These are phyloP conservation scores for Diaporthe ampelina DNA, from an alignment of 2,329 filamentous ascomycete genomes.

Conservation along the genomic window DNA sequence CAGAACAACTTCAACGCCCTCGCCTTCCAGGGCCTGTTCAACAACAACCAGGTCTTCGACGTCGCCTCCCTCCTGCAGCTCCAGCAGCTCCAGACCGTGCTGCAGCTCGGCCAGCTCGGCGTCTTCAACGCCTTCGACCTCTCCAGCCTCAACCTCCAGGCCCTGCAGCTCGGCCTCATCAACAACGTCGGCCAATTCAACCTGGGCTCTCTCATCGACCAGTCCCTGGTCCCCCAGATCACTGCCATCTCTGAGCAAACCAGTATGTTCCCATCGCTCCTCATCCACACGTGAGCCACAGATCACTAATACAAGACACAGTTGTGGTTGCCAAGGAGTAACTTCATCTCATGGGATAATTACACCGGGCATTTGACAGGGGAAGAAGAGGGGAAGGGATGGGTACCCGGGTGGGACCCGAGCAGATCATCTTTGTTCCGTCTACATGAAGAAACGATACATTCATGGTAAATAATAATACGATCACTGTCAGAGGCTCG, in stretches of 20 bases:
- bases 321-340: constrained; percentile 34
- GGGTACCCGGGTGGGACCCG: constrained; percentile 14
- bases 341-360: not conserved
- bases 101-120: constrained; percentile 51
- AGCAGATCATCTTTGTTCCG: constrained; percentile 13
- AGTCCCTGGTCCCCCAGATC: constrained; percentile 45
- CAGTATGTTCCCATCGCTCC: constrained; percentile 36
- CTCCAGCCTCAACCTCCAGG: constrained; percentile 44
- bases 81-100: constrained; percentile 57
- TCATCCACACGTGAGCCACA: too few relatives aligned
- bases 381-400: not conserved
- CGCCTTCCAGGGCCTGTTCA: constrained; percentile 58
- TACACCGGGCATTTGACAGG: not conserved
- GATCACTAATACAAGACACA: constrained; percentile 4
- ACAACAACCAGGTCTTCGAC: constrained; percentile 55
- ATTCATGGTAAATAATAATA: constrained; percentile 36
- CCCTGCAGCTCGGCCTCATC: constrained; percentile 49
- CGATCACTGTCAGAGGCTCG: constrained; percentile 26
- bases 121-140: constrained; percentile 50
- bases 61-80: constrained; percentile 56
- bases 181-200: constrained; percentile 47
- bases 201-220: constrained; percentile 45
- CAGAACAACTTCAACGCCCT: constrained; percentile 62
- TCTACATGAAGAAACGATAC: constrained; percentile 32
- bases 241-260: constrained; percentile 39